These are phyloP conservation scores for Trichoderma lentiforme DNA, from an alignment of 2,329 filamentous ascomycete species.

Conservation along the genomic window DNA sequence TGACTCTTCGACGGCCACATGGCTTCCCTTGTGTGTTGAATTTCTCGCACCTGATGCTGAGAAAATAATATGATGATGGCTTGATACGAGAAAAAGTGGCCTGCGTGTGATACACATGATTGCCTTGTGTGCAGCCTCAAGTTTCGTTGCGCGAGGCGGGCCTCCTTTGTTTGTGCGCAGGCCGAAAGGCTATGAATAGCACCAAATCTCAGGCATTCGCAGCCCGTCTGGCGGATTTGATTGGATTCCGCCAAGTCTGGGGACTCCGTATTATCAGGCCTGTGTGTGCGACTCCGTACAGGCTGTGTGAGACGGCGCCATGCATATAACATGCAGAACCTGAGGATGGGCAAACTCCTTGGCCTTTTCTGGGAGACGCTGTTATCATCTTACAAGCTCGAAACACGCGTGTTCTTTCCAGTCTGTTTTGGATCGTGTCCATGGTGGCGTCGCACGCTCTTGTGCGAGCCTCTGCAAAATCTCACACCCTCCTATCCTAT, in stretches of 20 bases:
- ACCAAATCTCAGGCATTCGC: neutral
- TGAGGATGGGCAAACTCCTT: neutral
- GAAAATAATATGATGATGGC: neutral
- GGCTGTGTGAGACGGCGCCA: neutral
- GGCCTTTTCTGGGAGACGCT: neutral
- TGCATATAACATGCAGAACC: neutral
- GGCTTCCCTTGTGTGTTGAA: neutral
- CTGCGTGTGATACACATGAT: neutral
- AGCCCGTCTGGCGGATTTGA: neutral
- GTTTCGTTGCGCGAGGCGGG: neutral
- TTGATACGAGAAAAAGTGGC: neutral
- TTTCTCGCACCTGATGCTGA: neutral
- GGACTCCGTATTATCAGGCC: neutral
- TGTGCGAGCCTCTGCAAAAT: neutral
- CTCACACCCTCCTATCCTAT: neutral
- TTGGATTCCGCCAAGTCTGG: conserved; percentile 1
- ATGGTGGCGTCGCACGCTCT: neutral
- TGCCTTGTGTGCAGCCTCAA: neutral
- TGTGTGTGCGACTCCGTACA: conserved; percentile 1
- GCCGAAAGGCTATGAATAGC: neutral
- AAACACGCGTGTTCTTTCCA: neutral
- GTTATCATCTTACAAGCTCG: neutral
- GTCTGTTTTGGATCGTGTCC: neutral
- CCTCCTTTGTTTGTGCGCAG: neutral
- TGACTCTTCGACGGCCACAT: neutral